Base-by-base conservation (phyloP, 2,329 filamentous ascomycete species). In the Coleophoma eucalyptorum region DNA sequence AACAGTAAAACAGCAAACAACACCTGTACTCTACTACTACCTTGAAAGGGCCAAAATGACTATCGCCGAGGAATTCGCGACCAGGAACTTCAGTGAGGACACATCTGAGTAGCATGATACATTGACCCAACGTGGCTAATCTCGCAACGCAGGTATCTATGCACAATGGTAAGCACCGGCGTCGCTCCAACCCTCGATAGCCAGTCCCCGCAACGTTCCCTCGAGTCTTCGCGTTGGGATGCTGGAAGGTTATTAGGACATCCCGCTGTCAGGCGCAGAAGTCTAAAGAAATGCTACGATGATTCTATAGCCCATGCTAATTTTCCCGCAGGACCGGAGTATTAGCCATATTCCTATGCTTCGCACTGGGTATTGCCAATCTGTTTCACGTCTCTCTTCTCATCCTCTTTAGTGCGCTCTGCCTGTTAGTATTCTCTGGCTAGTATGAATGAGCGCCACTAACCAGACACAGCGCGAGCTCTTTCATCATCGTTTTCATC, bases 401-500 rank as follows among this genome's bases (percentile, higher is more conserved):
- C 56, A 71, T 72, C 51, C 58, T 72, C 50, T 72, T 72, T 55
- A 68, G 68, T 42, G 69, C 77, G 49, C 62, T 83, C 48, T 78
- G 77, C 68, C 65, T 83, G 79, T 83, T 67, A 65, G 79, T 69
- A 37, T 19, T 26, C 43, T 13, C 20, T 16, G 32, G 5, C 34
- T 15, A 41, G 5, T 37, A 20, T 11, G 15, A 10, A 31, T 19
- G 15, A 7, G 33, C 20, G 34, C 44, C 52, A 19, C 51, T 62
- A 49, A 56, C 46, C 15, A 7, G 19, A 20, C 40, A 42, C 59
- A 93, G 89, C 42, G 75, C 79, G 54, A 90, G 79, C 46, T 79
- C 84, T 13, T 83, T 91, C 62, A 63, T 92, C 61, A 87, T 94
- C 65, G 75, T 94, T 65, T 94, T 94, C 72, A 79, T 93, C 66